Evolutionary conservation across 2,329 filamentous ascomycete species (phyloP).

Genomic region (Neocucurbitaria cava): DNA sequence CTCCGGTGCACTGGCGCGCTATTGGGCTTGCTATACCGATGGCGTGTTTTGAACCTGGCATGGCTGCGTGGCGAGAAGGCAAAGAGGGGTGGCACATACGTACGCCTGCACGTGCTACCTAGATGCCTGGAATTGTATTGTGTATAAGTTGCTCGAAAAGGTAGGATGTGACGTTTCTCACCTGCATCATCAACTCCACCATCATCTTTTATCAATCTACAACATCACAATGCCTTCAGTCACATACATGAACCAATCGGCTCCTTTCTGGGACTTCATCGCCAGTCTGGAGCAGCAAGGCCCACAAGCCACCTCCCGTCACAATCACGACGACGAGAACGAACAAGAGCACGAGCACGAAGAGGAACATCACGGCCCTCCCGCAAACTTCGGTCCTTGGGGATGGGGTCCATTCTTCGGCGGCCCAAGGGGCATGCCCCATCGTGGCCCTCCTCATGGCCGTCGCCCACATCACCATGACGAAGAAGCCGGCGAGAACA

Average conservation of each 20-base stretch:
- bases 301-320: constrained; percentile 52
- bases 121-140: constrained; percentile 34
- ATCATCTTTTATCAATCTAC: constrained; percentile 12
- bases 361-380: constrained; percentile 22
- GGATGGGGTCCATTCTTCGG: constrained; percentile 44
- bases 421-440: constrained; percentile 32
- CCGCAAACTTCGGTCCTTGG: constrained; percentile 38
- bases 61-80: constrained; percentile 32
- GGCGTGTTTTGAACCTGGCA: constrained; percentile 2
- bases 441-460: constrained; percentile 37
- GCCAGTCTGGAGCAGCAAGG: constrained; percentile 58
- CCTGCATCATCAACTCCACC: constrained; percentile 11
- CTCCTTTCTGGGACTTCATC: constrained; percentile 65
- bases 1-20: neutral
- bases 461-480: constrained; percentile 31
- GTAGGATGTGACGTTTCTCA: constrained; percentile 13
- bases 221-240: constrained; percentile 57
- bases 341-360: constrained; percentile 31
- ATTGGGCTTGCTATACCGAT: constrained; percentile 27
- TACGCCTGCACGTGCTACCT: constrained; percentile 34
- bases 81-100: constrained; percentile 28
- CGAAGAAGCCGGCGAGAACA: constrained; percentile 5
- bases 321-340: constrained; percentile 39
- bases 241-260: constrained; percentile 60
- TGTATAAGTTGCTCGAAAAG: constrained; percentile 34